Conservation (phyloP, 2,329 filamentous ascomycete genomes). For the Basipetospora sp. region DNA sequence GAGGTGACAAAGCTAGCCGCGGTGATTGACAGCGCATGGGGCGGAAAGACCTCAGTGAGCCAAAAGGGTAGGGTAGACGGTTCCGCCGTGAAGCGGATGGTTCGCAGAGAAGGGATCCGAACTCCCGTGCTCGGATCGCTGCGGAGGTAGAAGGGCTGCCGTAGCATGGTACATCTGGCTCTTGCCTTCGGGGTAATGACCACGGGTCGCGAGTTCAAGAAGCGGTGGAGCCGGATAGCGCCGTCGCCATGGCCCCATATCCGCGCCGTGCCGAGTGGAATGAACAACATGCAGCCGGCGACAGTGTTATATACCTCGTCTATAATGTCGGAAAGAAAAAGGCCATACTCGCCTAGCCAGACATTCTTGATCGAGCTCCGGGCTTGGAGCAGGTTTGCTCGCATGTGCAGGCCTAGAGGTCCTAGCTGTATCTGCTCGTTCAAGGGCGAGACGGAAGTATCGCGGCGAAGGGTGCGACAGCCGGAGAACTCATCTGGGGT, state of each 20-base stretch:
- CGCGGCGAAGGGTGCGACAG: conserved; percentile 5
- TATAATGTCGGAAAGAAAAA: background rate
- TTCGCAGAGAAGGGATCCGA: background rate
- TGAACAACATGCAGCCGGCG: background rate
- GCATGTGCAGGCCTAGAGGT: background rate
- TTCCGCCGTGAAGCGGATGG: background rate
- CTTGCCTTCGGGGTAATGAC: background rate
- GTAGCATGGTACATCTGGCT: too few species aligned
- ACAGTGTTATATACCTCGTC: background rate
- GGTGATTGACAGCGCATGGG: background rate
- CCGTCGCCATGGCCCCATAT: background rate
- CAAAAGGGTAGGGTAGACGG: conserved; percentile 4
- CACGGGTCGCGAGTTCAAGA: conserved; percentile 1
- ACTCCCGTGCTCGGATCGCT: background rate
- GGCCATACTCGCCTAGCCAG: background rate
- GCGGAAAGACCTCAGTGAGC: conserved; percentile 5
- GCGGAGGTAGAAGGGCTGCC: too few species aligned
- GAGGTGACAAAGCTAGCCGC: too few species aligned
- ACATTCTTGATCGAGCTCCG: background rate
- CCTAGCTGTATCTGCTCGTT: conserved; percentile 1
- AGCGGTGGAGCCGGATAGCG: background rate
- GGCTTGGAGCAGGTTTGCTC: background rate
- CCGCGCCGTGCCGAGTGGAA: background rate
- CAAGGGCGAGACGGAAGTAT: background rate
- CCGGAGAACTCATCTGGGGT: conserved; percentile 5